Conservation (phyloP, 129 eudicot species). For the Chrysanthemum lavandulifolium region DNA sequence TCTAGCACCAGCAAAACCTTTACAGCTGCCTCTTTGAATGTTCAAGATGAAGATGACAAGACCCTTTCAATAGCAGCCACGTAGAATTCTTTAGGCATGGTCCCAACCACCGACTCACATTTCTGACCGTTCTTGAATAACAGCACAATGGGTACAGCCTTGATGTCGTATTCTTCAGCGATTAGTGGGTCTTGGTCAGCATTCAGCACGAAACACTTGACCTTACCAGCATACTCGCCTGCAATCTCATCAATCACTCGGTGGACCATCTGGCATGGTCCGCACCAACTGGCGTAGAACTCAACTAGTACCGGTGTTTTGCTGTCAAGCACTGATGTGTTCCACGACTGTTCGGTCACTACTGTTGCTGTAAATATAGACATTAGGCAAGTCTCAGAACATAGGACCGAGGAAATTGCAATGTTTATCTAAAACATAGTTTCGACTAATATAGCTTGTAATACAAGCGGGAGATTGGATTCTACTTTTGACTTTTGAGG, state of each 20-base stretch:
- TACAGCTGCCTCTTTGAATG: not conserved
- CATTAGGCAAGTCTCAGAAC: not conserved
- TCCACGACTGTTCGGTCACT: slow-evolving; percentile 77
- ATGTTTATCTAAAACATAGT: not conserved
- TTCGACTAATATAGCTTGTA: not conserved
- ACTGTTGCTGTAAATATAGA: slow-evolving; percentile 48
- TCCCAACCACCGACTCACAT: slow-evolving; percentile 64
- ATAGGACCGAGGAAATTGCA: not conserved
- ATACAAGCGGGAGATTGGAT: not conserved
- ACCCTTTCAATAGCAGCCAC: slow-evolving; percentile 82
- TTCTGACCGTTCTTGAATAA: slow-evolving; percentile 84
- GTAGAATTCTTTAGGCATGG: slow-evolving; percentile 97
- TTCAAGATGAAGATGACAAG: slow-evolving; percentile 45
- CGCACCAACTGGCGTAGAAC: slow-evolving; percentile 97
- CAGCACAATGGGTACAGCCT: slow-evolving; percentile 93
- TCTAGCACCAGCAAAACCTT: slow-evolving; percentile 13
- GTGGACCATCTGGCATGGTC: slow-evolving; percentile 96
- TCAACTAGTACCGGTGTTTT: slow-evolving; percentile 82
- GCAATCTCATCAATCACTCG: slow-evolving; percentile 93
- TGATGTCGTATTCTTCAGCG: slow-evolving; percentile 74
- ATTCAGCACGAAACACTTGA: slow-evolving; percentile 63
- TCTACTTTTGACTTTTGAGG: not conserved
- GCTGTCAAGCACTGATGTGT: slow-evolving; percentile 57
- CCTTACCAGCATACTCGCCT: slow-evolving; percentile 65
- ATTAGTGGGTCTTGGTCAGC: slow-evolving; percentile 64